These are phyloP conservation scores for Dittrichia graveolens DNA, from an alignment of 129 eudicot genomes.

Conservation along the genomic window DNA sequence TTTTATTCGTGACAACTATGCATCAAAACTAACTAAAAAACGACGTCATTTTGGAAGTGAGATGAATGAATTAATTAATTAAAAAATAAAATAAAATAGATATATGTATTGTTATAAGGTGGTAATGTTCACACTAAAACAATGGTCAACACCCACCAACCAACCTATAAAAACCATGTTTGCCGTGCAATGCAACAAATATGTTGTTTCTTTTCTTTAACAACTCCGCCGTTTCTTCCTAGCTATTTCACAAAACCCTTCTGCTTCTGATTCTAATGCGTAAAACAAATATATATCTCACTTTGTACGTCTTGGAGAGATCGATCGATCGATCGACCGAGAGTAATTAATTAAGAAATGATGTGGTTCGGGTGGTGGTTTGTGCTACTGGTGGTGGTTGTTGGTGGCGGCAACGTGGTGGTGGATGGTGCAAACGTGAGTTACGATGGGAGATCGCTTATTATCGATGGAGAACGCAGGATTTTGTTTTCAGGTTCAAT, in stretches of 20 bases:
- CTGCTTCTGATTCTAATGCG: background rate
- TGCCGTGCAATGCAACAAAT: slow-evolving; percentile 49
- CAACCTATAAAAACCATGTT: slow-evolving; percentile 45
- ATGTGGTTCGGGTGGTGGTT: slow-evolving; percentile 43
- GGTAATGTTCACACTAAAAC: slow-evolving; percentile 30
- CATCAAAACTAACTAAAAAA: no score
- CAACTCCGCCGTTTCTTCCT: slow-evolving; percentile 42
- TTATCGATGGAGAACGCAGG: slow-evolving; percentile 61
- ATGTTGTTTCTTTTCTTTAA: slow-evolving; percentile 35
- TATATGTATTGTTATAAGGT: no score
- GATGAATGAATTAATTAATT: no score
- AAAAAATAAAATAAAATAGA: no score
- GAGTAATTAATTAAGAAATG: slow-evolving; percentile 33
- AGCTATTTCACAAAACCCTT: slow-evolving; percentile 26
- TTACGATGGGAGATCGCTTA: slow-evolving; percentile 80
- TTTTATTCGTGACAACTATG: no score
- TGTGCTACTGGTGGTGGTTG: slow-evolving; percentile 31
- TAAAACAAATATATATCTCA: slow-evolving; percentile 9
- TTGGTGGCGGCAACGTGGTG: slow-evolving; percentile 10
- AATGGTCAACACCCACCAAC: slow-evolving; percentile 34
- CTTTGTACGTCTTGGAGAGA: slow-evolving; percentile 9
- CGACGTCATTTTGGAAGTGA: no score
- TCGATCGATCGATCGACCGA: no score
- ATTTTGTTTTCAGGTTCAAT: slow-evolving; percentile 85
- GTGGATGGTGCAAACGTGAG: slow-evolving; percentile 50